These are phyloP conservation scores for Daedaleopsis sinensis DNA, from an alignment of 768 basidiomycete species.

Conservation along the genomic window DNA sequence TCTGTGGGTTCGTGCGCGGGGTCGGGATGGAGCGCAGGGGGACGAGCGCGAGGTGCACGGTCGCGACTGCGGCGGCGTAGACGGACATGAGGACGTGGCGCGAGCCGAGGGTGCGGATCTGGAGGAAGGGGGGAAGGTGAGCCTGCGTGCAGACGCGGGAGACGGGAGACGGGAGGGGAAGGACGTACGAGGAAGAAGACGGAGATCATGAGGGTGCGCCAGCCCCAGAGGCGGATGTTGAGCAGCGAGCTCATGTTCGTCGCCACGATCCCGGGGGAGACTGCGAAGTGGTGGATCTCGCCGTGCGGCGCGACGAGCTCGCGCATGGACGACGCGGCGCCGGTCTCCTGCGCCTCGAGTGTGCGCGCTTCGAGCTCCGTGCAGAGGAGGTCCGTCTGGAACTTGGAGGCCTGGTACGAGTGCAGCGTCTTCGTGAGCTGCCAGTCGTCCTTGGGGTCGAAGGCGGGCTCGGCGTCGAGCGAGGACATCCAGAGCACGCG, in stretches of 20 bases:
- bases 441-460: constrained; percentile 69
- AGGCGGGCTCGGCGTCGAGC: constrained; percentile 55
- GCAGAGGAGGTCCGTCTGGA: constrained; percentile 72
- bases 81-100: constrained; percentile 62
- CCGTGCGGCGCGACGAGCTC: constrained; percentile 17
- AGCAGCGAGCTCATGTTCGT: constrained; percentile 62
- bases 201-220: constrained; percentile 46
- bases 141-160: background rate
- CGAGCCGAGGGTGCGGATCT: constrained; percentile 76
- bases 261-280: constrained; percentile 70
- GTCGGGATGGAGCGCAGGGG: constrained; percentile 52
- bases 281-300: constrained; percentile 54
- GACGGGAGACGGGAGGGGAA: constrained; percentile 5
- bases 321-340: background rate
- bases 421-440: constrained; percentile 62
- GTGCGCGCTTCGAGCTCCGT: constrained; percentile 54
- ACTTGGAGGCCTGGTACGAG: constrained; percentile 76
- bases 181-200: constrained; percentile 66
- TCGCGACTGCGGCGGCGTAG: constrained; percentile 67
- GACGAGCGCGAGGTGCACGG: constrained; percentile 68
- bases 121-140: background rate
- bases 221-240: constrained; percentile 46
- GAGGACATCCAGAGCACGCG: constrained; percentile 85
- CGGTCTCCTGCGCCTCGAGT: constrained; percentile 17
- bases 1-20: constrained; percentile 22